Base-by-base conservation (phyloP, 306 rosid species). In the Crataegus laevigata region DNA sequence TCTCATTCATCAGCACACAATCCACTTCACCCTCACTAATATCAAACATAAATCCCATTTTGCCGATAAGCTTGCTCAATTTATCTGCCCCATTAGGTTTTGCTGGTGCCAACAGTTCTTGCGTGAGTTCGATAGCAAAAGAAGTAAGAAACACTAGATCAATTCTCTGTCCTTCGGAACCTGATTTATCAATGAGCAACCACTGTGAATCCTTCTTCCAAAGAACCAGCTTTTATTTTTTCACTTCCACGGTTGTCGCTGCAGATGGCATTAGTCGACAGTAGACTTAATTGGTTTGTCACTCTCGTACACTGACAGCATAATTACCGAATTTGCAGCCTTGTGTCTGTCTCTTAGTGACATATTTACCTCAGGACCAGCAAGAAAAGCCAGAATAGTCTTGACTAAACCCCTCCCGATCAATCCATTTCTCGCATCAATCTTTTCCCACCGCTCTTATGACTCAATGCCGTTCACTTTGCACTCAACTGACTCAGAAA, bases 61-160 rank as follows among this genome's bases (percentile, higher is more conserved):
- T 69, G 14, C 28, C 28, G 28, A 68, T 73, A 45, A 68, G 64
- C 36, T 30, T 68, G 57, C 68, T 60, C 45, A 81, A 61, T 58
- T 25, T 36, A 63, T 68, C 64, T 36, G 45, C 72, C 26, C 43
- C 58, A 60, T 2, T 7, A 18, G 50, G 58, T 22, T 69, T 60
- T 34, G 15, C 55, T 24, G 63, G 52, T 36, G 67, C 68, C 28
- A 72, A 4, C 32, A 42, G 21, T 10, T 73, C 69, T 69, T 52
- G 61, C 6, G 67, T 47, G 1, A 74, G 64, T 68, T 80, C 83
- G 4, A 74, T 40, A n/a, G 72, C 75, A 68, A 80, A 74, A 30
- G 71, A 80, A 25, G 79, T 43, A 9, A 52, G 76, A 45, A 80
- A 80, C 18, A 70, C 76, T 10, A 71, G 14, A 65, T 52, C 45